Base-by-base conservation (phyloP, 768 basidiomycete genomes). In the Tricholoma sp. region DNA sequence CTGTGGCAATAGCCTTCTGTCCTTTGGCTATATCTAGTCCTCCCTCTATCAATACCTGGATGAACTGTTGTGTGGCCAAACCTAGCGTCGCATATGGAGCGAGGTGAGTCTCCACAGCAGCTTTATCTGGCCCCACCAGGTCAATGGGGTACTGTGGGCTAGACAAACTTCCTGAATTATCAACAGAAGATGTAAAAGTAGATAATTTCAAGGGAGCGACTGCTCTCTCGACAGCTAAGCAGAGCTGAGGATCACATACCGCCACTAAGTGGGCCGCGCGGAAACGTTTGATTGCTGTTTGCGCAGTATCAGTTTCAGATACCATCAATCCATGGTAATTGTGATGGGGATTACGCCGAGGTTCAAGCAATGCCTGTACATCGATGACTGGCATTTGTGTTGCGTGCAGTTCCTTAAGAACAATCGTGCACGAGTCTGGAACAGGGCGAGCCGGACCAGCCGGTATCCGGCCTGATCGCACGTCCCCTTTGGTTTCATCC, bases 21-120 rank as follows among this genome's bases (percentile, higher is more conserved):
- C 65, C 62, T 20, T 66, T 61, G 20, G 73, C 67, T 39, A 70
- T 65, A 2, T 74, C 69, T 34, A 77, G 52, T 15, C 75, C 80
- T 29, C 68, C 68, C 32, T 63, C 59, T 18, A 80, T 65, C 49
- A 80, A 63, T 1, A 61, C 59, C 13, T 69, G 68, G 6, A 77
- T 59, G 51, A 80, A 75, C 31, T 57, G 63, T 54, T 68, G 65
- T 9, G 70, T 63, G 5, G 68, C 59, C 15, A 78, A 57, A 8
- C 77, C 66, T 15, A 82, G 63, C 44, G 75, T 61, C 6, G 77
- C 76, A 61, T 70, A 62, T 11, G 79, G 76, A 15, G 75, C 74
- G 10, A 81, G 61, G 15, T 62, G 60, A 4, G 57, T 57, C 32
- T 76, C 71, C n/a, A 79, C 65, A 17, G 68, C 61, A 3, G 37